These are phyloP conservation scores for Eucalyptus marginata DNA, from an alignment of 345 rosid genomes.

Conservation along the genomic window DNA sequence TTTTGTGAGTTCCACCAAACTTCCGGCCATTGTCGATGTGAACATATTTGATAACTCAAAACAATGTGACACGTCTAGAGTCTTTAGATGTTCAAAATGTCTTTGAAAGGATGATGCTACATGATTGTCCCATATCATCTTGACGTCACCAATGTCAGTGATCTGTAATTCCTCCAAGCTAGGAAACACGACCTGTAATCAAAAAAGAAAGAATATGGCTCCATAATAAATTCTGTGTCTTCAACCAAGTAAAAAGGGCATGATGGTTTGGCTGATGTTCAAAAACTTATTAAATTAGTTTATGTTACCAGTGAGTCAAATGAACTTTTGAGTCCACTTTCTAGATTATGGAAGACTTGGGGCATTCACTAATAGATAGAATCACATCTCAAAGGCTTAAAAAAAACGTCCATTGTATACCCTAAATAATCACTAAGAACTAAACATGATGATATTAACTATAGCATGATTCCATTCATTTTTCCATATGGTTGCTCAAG, in stretches of 20 bases:
- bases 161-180: too few species aligned
- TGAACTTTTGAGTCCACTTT: accelerated
- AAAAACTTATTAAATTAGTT: too few species aligned
- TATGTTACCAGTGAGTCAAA: background rate
- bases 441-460: too few species aligned
- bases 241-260: background rate
- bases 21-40: accelerated
- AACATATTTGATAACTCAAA: background rate
- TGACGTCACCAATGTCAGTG: too few species aligned
- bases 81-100: background rate
- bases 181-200: background rate
- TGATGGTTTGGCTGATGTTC: background rate
- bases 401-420: accelerated
- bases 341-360: background rate
- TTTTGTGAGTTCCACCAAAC: accelerated
- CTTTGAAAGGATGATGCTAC: too few species aligned
- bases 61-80: background rate
- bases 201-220: background rate
- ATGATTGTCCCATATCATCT: too few species aligned
- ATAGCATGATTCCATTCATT: accelerated
- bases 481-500: too few species aligned
- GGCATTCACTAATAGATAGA: background rate
- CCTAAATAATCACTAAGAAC: too few species aligned
- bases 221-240: accelerated
- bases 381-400: accelerated